Percentiles rank a stretch among this genome's conserved stretches.
Conservation (phyloP, 495 filamentous ascomycete genomes). For the Clohesyomyces aquaticus region DNA sequence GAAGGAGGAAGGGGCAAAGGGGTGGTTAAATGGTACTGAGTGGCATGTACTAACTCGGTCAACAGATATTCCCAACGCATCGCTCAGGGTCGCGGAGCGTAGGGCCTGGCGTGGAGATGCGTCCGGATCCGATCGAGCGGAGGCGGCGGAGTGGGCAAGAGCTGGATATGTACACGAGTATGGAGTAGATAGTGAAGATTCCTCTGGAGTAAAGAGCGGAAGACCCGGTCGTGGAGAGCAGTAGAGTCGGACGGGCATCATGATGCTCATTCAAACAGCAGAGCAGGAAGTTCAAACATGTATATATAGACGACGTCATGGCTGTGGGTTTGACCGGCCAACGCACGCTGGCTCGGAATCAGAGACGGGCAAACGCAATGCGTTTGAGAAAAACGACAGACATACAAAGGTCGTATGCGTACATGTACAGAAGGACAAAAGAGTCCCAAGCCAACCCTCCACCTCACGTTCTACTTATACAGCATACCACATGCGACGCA, state of each 20-base stretch:
- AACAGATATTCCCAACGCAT: slow-evolving; percentile 68
- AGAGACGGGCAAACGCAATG: too few relatives aligned
- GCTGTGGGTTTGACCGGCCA: too few relatives aligned
- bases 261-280: neutral
- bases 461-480: too few relatives aligned
- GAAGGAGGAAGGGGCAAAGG: neutral
- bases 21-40: neutral
- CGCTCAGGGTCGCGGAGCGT: slow-evolving; percentile 57
- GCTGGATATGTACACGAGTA: slow-evolving; percentile 54
- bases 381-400: too few relatives aligned
- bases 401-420: too few relatives aligned
- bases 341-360: too few relatives aligned
- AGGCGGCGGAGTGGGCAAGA: slow-evolving; percentile 50
- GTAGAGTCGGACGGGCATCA: neutral
- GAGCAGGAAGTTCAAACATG: too few relatives aligned
- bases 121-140: slow-evolving; percentile 57
- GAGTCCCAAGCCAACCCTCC: too few relatives aligned
- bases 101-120: slow-evolving; percentile 69
- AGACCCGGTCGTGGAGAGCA: neutral
- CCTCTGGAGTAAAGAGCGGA: neutral
- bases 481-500: too few relatives aligned
- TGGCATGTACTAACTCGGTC: neutral
- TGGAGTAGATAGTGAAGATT: slow-evolving; percentile 46
- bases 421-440: too few relatives aligned
- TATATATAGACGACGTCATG: too few relatives aligned